A percentile compares a stretch with the other conserved stretches of the same genome.
These are phyloP conservation scores for Cordyceps cateniannulata DNA, from an alignment of 2,329 filamentous ascomycete genomes.

Conservation along the genomic window DNA sequence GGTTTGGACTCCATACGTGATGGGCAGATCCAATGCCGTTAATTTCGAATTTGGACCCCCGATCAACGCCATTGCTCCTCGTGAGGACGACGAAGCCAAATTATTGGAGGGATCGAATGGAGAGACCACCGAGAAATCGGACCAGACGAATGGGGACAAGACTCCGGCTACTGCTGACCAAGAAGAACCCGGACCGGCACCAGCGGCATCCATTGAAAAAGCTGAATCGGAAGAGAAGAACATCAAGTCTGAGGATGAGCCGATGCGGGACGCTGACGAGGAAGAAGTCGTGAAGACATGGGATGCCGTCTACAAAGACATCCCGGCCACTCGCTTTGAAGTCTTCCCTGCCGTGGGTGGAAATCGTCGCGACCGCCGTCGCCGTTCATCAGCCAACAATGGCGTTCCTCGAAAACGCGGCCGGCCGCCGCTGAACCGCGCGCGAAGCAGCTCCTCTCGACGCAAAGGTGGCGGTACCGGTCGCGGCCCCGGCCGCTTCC, in stretches of 20 bases:
- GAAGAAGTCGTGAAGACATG: conserved; percentile 33
- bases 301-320: conserved; percentile 43
- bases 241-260: conserved; percentile 19
- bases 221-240: conserved; percentile 26
- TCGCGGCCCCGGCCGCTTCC: conserved; percentile 58
- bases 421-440: conserved; percentile 29
- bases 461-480: conserved; percentile 57
- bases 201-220: conserved; percentile 20
- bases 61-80: conserved; percentile 78
- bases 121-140: conserved; percentile 16
- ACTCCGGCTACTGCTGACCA: neutral
- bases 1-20: conserved; percentile 94
- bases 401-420: conserved; percentile 19
- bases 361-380: conserved; percentile 42
- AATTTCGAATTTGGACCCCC: conserved; percentile 78
- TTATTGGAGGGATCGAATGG: conserved; percentile 26
- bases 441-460: conserved; percentile 30
- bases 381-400: conserved; percentile 21
- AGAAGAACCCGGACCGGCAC: neutral
- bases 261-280: conserved; percentile 21
- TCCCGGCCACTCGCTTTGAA: conserved; percentile 68
- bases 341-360: conserved; percentile 63
- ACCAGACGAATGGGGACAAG: conserved; percentile 19
- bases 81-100: conserved; percentile 62
- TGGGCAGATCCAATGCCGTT: conserved; percentile 77